Base-by-base conservation (phyloP, 306 rosid genomes). In the Glycine soja region DNA sequence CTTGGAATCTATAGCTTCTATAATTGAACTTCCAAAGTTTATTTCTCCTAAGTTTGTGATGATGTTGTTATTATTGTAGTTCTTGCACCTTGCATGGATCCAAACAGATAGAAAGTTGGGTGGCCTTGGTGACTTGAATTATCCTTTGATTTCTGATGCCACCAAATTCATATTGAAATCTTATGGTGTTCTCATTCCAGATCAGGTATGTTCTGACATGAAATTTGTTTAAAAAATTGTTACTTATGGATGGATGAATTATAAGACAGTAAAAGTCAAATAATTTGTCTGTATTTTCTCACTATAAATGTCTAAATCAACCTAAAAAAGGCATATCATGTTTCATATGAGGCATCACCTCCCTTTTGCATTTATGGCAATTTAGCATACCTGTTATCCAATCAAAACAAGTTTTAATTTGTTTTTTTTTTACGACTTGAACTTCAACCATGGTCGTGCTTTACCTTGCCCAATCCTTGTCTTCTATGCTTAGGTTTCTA, bases 11-110 rank as follows among this genome's bases (percentile, higher is more conserved):
- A 45, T 30, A 57, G 73, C 15, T 83, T 67, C 67, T 67, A 24
- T 24, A 9, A 53, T 3, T 1, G 38, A 34, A 4, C 19, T 61
- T 77, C 61, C 34, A 1, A 63, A 68, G 12, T 75, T 64, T 63
- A 30, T 30, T 80, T 62, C 56, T 70, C 42, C 63, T 54, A 40
- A 38, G 61, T 68, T 76, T 30, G 7, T 85, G 86, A 54, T 69
- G 56, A 40, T 67, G 13, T 70, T 80, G 7, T 75, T 70, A 67
- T 57, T 82, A 30, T 66, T 77, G 77, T 75, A 95, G 99, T 95
- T 95, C 88, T 95, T 97, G 30, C 98, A 95, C 70, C 98, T 95
- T 88, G 99, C 99, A 34, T 93, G 99, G 99, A 87, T 95, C 83
- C 99, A 95, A 88, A 93, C 99, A 15, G 98, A 93, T 74, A 89